Base-by-base conservation (phyloP, 345 rosid species). In the Rubroshorea leprosula region DNA sequence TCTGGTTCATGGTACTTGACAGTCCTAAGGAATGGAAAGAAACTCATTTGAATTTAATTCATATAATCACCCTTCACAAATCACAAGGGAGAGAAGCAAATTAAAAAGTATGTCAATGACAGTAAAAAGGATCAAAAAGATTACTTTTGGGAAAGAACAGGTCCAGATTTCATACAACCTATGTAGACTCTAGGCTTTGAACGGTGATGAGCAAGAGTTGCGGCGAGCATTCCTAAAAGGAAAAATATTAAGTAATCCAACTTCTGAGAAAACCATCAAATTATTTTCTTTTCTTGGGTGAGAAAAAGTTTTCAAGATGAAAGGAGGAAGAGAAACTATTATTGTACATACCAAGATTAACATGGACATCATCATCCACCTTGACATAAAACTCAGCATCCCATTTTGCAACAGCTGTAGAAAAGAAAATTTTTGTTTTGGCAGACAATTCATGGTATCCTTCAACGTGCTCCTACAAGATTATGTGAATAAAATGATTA, bases 151-250 rank as follows among this genome's bases (percentile, higher is more conserved):
- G 92, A 67, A 73, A 94, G 95, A 51, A 94, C 99, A 12, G 99
- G 97, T 49, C 99, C 97, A 52, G 99, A 94, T 71, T 94, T 94
- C 99, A 94, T 94, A 72, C 99, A 90, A 15, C 96, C 99, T 5
- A 90, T 74, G 60, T 87, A 94, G 64, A 90, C 88, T 58, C 92
- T 82, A 26, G 97, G 96, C 70, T 94, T 94, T 65, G 85, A 79
- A 52, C 93, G 92, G 65, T 94, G 95, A 22, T 78, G 92, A 19
- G 86, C 84, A 72, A 90, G 96, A 43, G 97, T 85, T 25, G 97
- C 72, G 59, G 92, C 97, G 21, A 94, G 84, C 86, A 70, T 69
- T 52, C 99, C 97, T 93, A 49, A 29, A 57, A 24, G 63, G 69
- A 60, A 60, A 60, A 16, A 39, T 11, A 49, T 15, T 60, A 39